Conservation (phyloP, 805 yeast genomes). For the Candida awuae region DNA sequence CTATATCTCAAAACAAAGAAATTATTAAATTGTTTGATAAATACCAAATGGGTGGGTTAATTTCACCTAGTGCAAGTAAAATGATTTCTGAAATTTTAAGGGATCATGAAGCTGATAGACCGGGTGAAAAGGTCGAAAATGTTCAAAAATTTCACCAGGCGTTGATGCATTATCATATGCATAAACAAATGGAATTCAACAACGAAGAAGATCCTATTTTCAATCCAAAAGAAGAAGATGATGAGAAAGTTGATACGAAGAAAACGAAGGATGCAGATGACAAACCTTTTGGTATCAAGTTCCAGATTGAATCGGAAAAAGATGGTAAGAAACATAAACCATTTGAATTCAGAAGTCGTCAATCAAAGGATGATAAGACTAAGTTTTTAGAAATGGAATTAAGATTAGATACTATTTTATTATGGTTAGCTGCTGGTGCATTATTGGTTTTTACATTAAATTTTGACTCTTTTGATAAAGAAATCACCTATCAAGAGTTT, state of each 20-base stretch:
- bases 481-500: conserved; percentile 60
- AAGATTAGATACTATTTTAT: conserved; percentile 17
- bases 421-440: conserved; percentile 18
- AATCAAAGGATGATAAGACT: conserved; percentile 9
- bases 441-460: conserved; percentile 16
- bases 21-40: conserved; percentile 19
- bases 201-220: conserved; percentile 19
- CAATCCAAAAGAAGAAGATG: conserved; percentile 16
- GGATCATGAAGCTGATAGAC: conserved; percentile 18
- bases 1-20: conserved; percentile 14
- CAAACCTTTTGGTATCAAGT: conserved; percentile 9
- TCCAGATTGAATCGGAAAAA: conserved; percentile 4
- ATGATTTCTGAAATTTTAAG: conserved; percentile 23
- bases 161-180: conserved; percentile 25
- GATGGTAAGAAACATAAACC: conserved; percentile 4
- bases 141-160: conserved; percentile 26
- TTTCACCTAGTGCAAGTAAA: conserved; percentile 24
- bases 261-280: background rate
- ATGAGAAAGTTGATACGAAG: background rate
- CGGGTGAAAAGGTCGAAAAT: conserved; percentile 26
- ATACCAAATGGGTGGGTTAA: conserved; percentile 27
- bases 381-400: conserved; percentile 16
- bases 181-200: conserved; percentile 20
- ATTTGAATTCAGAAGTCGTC: conserved; percentile 9
- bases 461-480: conserved; percentile 21